Evolutionary conservation across 2,329 filamentous ascomycete genomes (phyloP).

Genomic region (Microcyclospora pomicola): DNA sequence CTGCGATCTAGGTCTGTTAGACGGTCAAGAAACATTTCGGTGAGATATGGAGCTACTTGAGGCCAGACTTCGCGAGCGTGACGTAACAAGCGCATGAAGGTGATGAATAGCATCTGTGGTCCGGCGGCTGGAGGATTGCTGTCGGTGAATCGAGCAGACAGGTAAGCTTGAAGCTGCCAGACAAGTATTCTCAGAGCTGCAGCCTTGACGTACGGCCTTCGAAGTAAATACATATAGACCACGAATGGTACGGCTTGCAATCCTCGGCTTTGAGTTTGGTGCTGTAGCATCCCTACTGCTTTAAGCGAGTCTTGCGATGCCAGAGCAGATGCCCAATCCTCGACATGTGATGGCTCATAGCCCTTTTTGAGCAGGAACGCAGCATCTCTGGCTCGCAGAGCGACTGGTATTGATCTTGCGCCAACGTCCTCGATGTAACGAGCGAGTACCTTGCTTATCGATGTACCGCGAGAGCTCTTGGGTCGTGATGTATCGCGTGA

Average conservation of each 20-base stretch:
- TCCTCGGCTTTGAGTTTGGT: constrained; percentile 1
- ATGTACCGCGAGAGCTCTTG: too few relatives aligned
- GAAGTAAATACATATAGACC: constrained; percentile 34
- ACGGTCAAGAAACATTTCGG: constrained; percentile 9
- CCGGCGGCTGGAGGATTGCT: too few relatives aligned
- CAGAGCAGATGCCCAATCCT: constrained; percentile 14
- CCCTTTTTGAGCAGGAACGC: constrained; percentile 7
- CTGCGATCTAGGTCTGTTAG: constrained; percentile 1
- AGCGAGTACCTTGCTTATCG: too few relatives aligned
- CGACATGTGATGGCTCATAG: constrained; percentile 12
- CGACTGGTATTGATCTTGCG: constrained; percentile 5
- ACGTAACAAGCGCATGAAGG: constrained; percentile 35
- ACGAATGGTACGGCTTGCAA: constrained; percentile 28
- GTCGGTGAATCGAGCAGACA: too few relatives aligned
- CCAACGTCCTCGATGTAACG: constrained; percentile 1
- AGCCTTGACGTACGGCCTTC: constrained; percentile 28
- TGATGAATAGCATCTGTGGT: constrained; percentile 13
- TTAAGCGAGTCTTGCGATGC: constrained; percentile 7
- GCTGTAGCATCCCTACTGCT: constrained; percentile 10
- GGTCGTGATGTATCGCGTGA: too few relatives aligned
- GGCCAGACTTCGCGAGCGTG: constrained; percentile 39
- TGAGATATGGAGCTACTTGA: constrained; percentile 22
- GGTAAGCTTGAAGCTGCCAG: too few relatives aligned
- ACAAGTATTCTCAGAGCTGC: constrained; percentile 24
- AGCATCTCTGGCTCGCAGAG: constrained; percentile 3